Conservation (phyloP, 345 rosid genomes). For the Microthlaspi erraticum region DNA sequence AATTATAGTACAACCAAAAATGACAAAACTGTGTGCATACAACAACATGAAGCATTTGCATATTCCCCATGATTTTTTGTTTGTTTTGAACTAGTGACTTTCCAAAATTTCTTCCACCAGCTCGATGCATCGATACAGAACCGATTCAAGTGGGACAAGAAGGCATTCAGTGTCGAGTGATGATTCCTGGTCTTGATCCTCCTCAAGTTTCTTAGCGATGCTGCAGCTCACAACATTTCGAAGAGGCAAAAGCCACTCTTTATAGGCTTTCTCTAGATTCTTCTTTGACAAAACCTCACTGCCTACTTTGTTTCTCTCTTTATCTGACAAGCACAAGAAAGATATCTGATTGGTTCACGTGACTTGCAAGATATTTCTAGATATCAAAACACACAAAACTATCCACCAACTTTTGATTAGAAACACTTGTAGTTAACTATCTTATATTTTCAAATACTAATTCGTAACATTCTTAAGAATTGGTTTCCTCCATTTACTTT, state of each 20-base stretch:
- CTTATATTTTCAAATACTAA: not conserved
- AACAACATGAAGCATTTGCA: slow-evolving; percentile 9
- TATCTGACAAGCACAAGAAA: too few species aligned
- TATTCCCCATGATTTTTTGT: not conserved
- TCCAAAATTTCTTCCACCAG: slow-evolving; percentile 77
- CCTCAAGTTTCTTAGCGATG: slow-evolving; percentile 53
- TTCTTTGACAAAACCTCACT: slow-evolving; percentile 57
- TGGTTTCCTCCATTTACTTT: slow-evolving; percentile 7
- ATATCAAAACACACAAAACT: not conserved
- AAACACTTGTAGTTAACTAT: not conserved
- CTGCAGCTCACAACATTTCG: slow-evolving; percentile 59
- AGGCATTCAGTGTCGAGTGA: slow-evolving; percentile 46
- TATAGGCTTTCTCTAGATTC: slow-evolving; percentile 63
- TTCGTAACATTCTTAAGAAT: not conserved
- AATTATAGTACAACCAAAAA: too few species aligned
- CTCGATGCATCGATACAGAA: slow-evolving; percentile 82
- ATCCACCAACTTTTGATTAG: not conserved
- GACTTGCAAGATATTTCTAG: not conserved
- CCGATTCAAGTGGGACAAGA: slow-evolving; percentile 71
- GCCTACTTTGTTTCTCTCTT: slow-evolving; percentile 57
- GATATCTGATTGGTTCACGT: too few species aligned
- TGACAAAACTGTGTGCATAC: too few species aligned
- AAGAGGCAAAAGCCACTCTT: slow-evolving; percentile 90
- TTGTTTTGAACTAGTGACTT: not conserved
- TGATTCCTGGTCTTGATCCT: slow-evolving; percentile 42